Evolutionary conservation across 768 basidiomycete species (phyloP).

Genomic region (Lentinus tigrinus): DNA sequence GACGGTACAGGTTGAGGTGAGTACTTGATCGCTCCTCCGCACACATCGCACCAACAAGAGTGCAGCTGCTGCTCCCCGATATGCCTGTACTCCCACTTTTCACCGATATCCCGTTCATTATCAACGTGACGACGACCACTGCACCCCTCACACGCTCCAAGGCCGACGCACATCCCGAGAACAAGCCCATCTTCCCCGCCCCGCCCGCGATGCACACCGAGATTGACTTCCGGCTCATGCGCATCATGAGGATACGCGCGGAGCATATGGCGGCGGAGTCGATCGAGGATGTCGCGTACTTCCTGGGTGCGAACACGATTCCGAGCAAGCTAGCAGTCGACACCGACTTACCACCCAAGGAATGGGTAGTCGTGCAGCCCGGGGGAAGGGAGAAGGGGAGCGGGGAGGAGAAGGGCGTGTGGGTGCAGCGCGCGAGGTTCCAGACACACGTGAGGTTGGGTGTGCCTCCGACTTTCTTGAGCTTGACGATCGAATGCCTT

Average conservation of each 20-base stretch:
- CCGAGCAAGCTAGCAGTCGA: background rate
- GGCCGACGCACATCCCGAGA: background rate
- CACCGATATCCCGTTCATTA: slow-evolving; percentile 12
- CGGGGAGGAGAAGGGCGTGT: slow-evolving; percentile 4
- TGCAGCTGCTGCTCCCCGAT: slow-evolving; percentile 10
- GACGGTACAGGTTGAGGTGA: slow-evolving; percentile 12
- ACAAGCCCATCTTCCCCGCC: slow-evolving; percentile 8
- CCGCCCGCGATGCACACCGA: background rate
- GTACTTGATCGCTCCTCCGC: background rate
- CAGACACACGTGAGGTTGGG: slow-evolving; percentile 8
- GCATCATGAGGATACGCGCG: slow-evolving; percentile 1
- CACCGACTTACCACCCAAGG: background rate
- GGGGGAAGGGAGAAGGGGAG: background rate
- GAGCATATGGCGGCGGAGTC: background rate
- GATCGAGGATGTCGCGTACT: background rate
- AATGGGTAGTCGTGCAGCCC: background rate
- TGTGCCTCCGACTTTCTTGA: slow-evolving; percentile 15
- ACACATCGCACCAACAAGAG: too few species aligned
- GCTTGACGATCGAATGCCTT: background rate
- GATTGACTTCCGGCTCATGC: slow-evolving; percentile 13
- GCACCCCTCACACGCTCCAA: slow-evolving; percentile 1
- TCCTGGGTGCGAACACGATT: background rate
- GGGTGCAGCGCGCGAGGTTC: slow-evolving; percentile 17
- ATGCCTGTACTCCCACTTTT: slow-evolving; percentile 7
- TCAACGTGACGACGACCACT: slow-evolving; percentile 10